Evolutionary conservation across 2,329 filamentous ascomycete genomes (phyloP).

Genomic region (Botrytis deweyae): DNA sequence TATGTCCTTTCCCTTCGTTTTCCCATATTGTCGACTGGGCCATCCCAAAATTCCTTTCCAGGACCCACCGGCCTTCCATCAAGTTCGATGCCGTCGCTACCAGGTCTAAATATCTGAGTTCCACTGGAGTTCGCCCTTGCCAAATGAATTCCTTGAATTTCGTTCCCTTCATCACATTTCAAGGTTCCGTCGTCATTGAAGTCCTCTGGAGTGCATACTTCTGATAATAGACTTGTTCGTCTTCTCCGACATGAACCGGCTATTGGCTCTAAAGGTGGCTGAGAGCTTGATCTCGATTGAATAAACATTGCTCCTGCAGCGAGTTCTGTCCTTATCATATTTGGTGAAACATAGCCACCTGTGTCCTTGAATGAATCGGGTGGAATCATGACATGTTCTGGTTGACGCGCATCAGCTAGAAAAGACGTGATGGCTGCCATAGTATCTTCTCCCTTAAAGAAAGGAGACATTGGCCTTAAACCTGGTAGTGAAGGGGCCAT

Average conservation of each 20-base stretch:
- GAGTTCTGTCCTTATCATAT: conserved; percentile 11
- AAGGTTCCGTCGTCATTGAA: conserved; percentile 11
- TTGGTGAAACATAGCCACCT: conserved; percentile 16
- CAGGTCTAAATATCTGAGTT: conserved; percentile 36
- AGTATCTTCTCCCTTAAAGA: neutral
- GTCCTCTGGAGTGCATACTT: conserved; percentile 20
- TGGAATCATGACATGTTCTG: conserved; percentile 26
- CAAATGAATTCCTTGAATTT: conserved; percentile 21
- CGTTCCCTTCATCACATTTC: neutral
- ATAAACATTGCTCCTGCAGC: conserved; percentile 14
- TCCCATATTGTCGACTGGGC: conserved; percentile 22
- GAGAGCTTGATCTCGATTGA: conserved; percentile 12
- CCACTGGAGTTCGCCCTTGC: conserved; percentile 35
- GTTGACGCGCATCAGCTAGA: neutral
- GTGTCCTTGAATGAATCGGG: conserved; percentile 2
- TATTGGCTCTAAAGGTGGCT: conserved; percentile 1
- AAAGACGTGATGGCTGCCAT: neutral
- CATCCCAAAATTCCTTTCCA: conserved; percentile 29
- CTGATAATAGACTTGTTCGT: conserved; percentile 17
- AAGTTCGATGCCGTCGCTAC: conserved; percentile 35
- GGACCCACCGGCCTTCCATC: conserved; percentile 36
- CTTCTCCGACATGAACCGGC: neutral
- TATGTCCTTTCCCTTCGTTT: conserved; percentile 33
- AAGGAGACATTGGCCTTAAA: neutral
- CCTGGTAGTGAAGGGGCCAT: neutral